Base-by-base conservation (phyloP, 1,139 yeast genomes). In the Saccharomycopsis phalli region DNA sequence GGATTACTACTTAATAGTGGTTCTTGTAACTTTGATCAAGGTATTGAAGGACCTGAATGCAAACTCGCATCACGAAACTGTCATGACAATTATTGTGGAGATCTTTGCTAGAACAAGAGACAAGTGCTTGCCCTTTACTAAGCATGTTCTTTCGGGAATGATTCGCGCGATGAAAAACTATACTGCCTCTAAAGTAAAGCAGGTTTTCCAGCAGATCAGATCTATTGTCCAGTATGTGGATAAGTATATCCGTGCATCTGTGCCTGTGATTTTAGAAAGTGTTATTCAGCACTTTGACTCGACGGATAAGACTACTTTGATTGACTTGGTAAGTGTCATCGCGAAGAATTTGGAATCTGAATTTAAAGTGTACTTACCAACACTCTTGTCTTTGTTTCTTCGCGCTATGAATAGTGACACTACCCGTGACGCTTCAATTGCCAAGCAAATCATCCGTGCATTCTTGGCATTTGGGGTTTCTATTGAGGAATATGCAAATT, bases 1-100 rank as follows among this genome's bases (percentile, higher is more conserved):
- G 45, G 97, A 88, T 51, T 93, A 87, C 53, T 88, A 86, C 53
- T 96, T 97, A 2, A 87, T 96, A 0, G 97, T 93, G 18, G 97
- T 93, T 1, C 83, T 91, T 33, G 79, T 78, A 28, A 83, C 87
- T 14, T 63, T 93, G 48, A 74, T 88, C 77, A 81, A 79, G 46
- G 79, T 91, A 20, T 62, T 91, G 38, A 80, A 81, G 49, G 98
- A 93, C 57, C 76, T 83, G 1, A 84, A 96, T 0, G 66, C 91
- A 45, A 78, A 83, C 13, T 68, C 84, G 0, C 95, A 88, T 53
- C 97, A 93, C 56, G 82, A 91, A 4, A 81, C 84, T 33, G 94
- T 86, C 27, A 83, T 87, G 10, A 95, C 86, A 52, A 94, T 97
- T 0, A 81, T 91, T 37, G 80, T 88, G 73, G 34, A 16, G 80